phyloP scores from a whole-genome alignment of 495 filamentous ascomycete genomes.

The Aspergillus diversus region DNA sequence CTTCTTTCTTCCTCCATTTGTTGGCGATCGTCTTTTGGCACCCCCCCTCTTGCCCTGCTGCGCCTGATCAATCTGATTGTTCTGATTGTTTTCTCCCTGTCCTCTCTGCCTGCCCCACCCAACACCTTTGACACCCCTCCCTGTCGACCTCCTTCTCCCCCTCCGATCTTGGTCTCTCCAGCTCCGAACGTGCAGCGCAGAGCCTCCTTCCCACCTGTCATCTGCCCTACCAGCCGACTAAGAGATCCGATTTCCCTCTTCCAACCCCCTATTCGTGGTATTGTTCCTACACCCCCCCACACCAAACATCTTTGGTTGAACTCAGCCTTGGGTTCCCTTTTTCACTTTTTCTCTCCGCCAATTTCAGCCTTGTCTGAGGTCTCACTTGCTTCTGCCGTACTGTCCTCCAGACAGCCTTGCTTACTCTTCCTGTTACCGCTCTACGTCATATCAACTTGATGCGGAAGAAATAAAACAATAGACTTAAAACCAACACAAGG shows the following conservation, averaged over 20 bases:
- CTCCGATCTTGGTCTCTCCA: background rate
- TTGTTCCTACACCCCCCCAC: conserved; percentile 1
- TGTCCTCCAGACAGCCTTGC: conserved; percentile 15
- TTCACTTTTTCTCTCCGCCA: conserved; percentile 1
- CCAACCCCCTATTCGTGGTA: background rate
- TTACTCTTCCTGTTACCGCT: conserved; percentile 9
- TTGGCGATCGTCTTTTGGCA: background rate
- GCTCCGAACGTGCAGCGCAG: conserved; percentile 6
- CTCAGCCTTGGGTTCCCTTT: conserved; percentile 13
- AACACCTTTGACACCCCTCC: background rate
- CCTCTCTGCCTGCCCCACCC: background rate
- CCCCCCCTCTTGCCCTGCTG: background rate
- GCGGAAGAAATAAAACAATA: background rate
- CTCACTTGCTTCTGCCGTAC: conserved; percentile 1
- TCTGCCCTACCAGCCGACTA: conserved; percentile 1
- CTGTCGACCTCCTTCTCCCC: background rate
- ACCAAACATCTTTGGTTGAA: background rate
- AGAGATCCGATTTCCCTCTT: background rate
- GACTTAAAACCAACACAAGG: background rate
- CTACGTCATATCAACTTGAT: conserved; percentile 16
- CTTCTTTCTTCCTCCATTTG: background rate
- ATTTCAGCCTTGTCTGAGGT: conserved; percentile 4
- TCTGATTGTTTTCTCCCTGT: background rate
- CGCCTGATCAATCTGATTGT: background rate
- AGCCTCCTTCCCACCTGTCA: conserved; percentile 11